phyloP scores from a whole-genome alignment of 352 stramenopile species.

The Thalassiosira mediterranea region DNA sequence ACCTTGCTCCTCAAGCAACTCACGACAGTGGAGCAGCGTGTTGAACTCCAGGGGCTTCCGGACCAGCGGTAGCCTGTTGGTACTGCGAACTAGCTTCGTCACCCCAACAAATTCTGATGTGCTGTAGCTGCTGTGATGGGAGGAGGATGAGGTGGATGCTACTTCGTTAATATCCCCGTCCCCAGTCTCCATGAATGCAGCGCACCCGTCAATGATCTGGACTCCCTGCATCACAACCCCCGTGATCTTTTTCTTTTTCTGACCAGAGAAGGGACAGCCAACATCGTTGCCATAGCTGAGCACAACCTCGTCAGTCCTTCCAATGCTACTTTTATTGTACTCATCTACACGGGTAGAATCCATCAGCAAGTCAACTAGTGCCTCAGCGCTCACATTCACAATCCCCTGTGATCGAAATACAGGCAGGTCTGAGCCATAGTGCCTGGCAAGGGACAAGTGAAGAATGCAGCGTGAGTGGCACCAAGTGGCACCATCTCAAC shows the following conservation, averaged over 20 bases:
- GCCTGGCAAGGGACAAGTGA: no score
- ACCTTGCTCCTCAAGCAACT: slow-evolving; percentile 64
- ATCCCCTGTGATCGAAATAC: slow-evolving; percentile 66
- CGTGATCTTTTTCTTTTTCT: slow-evolving; percentile 55
- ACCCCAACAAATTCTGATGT: slow-evolving; percentile 50
- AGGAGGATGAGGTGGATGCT: neutral
- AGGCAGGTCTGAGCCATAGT: slow-evolving; percentile 62
- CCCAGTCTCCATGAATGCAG: slow-evolving; percentile 27
- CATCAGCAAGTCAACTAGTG: slow-evolving; percentile 75
- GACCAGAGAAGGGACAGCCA: slow-evolving; percentile 47
- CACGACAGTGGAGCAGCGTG: slow-evolving; percentile 69
- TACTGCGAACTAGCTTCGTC: slow-evolving; percentile 76
- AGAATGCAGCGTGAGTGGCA: no score
- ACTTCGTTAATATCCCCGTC: neutral
- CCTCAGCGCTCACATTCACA: slow-evolving; percentile 64
- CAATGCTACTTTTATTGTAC: slow-evolving; percentile 82
- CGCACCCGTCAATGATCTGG: slow-evolving; percentile 46
- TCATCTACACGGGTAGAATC: slow-evolving; percentile 72
- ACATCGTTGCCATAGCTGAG: slow-evolving; percentile 59
- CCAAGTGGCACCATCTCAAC: no score
- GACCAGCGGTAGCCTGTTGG: slow-evolving; percentile 68
- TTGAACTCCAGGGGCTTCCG: slow-evolving; percentile 69
- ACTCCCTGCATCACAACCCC: slow-evolving; percentile 52
- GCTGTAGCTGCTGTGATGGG: neutral
- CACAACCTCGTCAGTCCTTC: slow-evolving; percentile 65